phyloP scores from a whole-genome alignment of 2,329 filamentous ascomycete species.

The Fusarium setosum region DNA sequence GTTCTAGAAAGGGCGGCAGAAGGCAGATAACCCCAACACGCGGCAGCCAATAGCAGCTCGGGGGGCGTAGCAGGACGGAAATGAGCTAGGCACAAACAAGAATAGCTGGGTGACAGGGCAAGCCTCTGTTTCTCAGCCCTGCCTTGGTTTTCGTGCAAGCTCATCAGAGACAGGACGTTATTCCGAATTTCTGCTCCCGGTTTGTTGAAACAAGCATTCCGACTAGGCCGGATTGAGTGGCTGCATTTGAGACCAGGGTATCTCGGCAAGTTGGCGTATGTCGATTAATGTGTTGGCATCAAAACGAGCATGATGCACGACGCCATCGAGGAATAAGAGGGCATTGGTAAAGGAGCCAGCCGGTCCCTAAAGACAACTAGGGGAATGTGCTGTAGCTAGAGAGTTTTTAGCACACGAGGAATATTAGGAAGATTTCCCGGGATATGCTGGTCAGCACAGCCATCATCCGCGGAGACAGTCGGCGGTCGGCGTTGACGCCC shows the following conservation, averaged over 20 bases:
- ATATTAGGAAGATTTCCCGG: neutral
- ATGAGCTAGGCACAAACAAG: conserved; percentile 22
- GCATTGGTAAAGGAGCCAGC: neutral
- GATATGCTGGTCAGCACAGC: conserved; percentile 7
- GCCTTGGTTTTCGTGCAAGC: conserved; percentile 19
- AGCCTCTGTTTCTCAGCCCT: conserved; percentile 34
- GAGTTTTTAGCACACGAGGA: conserved; percentile 4
- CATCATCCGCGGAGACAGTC: neutral
- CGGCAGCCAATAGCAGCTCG: conserved; percentile 26
- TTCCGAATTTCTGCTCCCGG: neutral
- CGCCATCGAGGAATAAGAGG: neutral
- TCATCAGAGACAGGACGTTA: conserved; percentile 2
- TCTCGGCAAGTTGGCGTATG: conserved; percentile 1
- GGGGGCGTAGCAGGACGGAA: conserved; percentile 8
- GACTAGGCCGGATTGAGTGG: conserved; percentile 13
- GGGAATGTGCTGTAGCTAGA: neutral
- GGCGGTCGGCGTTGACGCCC: neutral
- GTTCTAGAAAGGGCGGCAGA: conserved; percentile 42
- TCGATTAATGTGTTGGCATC: neutral
- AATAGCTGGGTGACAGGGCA: conserved; percentile 9
- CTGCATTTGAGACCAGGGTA: conserved; percentile 4
- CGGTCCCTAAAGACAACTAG: neutral
- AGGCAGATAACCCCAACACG: conserved; percentile 17
- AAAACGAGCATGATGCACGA: neutral
- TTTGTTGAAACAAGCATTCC: conserved; percentile 16